Percentiles rank a stretch among this genome's conserved stretches.
phyloP scores from a whole-genome alignment of 164 flowering plant genomes.

The Cinnamomum micranthum region DNA sequence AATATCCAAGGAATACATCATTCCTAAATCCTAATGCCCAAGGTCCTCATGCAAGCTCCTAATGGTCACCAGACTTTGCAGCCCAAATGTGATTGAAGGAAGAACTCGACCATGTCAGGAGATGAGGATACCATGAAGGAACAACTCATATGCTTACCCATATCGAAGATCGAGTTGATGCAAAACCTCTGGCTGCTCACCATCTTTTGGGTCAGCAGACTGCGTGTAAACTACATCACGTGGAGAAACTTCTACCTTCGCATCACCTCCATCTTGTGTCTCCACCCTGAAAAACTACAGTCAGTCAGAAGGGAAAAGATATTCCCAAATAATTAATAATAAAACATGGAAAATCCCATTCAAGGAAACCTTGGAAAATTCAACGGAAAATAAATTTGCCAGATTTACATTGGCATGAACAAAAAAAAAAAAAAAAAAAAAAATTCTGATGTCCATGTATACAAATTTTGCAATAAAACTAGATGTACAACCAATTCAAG shows the following conservation, averaged over 20 bases:
- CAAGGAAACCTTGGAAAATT: too few species aligned
- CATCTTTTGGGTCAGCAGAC: conserved; percentile 67
- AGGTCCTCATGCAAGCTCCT: neutral
- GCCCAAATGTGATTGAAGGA: too few species aligned
- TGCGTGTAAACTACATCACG: conserved; percentile 88
- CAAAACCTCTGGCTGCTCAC: conserved; percentile 57
- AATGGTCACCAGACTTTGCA: too few species aligned
- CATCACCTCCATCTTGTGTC: conserved; percentile 99
- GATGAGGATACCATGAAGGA: neutral
- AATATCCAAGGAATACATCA: too few species aligned
- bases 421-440: too few species aligned
- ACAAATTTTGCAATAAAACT: too few species aligned
- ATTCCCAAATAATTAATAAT: neutral
- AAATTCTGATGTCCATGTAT: too few species aligned
- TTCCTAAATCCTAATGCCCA: neutral
- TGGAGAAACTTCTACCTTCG: conserved; percentile 92
- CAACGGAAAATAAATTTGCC: too few species aligned
- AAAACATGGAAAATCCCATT: neutral
- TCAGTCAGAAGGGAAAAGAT: conserved; percentile 9
- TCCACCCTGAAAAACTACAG: conserved; percentile 60
- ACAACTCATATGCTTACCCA: conserved; percentile 49
- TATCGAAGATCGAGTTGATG: conserved; percentile 93
- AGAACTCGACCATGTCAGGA: too few species aligned
- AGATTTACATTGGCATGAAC: too few species aligned
- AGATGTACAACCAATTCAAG: neutral